Percentiles rank a stretch among this genome's conserved stretches.
Conservation (phyloP, 2,329 filamentous ascomycete species). For the Colletotrichum neosansevieriae region DNA sequence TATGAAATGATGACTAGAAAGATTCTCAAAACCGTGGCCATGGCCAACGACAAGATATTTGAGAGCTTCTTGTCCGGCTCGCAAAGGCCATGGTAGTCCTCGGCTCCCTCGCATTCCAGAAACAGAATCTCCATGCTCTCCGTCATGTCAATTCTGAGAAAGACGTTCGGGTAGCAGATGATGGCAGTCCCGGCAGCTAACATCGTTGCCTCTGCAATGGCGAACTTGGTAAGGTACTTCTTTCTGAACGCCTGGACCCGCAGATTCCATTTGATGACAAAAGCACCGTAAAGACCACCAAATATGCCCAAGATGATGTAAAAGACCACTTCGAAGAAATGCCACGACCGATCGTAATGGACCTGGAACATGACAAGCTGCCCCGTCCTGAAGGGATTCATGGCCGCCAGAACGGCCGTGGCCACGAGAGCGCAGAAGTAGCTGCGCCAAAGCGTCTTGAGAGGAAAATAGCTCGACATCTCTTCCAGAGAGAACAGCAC, state of each 20-base stretch:
- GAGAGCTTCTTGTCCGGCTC: constrained; percentile 79
- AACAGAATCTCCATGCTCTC: constrained; percentile 99
- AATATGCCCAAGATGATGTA: constrained; percentile 92
- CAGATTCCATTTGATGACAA: constrained; percentile 98
- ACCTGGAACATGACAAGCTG: constrained; percentile 99
- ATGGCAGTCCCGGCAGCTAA: constrained; percentile 87
- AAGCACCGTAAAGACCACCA: constrained; percentile 93
- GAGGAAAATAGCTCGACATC: constrained; percentile 95
- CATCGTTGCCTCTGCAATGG: constrained; percentile 86
- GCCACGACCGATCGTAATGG: constrained; percentile 94
- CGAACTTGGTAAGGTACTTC: constrained; percentile 86
- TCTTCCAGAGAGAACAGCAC: constrained; percentile 97
- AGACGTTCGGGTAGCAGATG: constrained; percentile 97
- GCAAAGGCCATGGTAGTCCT: constrained; percentile 92
- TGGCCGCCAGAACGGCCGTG: constrained; percentile 89
- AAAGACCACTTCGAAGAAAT: constrained; percentile 96
- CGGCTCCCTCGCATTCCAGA: constrained; percentile 87
- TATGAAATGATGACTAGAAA: constrained; percentile 95
- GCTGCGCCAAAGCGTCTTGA: constrained; percentile 97
- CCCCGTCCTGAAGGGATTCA: constrained; percentile 97
- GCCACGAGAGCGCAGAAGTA: constrained; percentile 98
- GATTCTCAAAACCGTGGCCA: constrained; percentile 84
- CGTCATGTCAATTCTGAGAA: constrained; percentile 97
- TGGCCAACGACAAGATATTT: constrained; percentile 81
- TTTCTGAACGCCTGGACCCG: constrained; percentile 92